Evolutionary conservation across 1,284 basidiomycete genomes (phyloP), one percentile per base, ranked within the genome.

Genomic region (Apiotrichum akiyoshidainum): DNA sequence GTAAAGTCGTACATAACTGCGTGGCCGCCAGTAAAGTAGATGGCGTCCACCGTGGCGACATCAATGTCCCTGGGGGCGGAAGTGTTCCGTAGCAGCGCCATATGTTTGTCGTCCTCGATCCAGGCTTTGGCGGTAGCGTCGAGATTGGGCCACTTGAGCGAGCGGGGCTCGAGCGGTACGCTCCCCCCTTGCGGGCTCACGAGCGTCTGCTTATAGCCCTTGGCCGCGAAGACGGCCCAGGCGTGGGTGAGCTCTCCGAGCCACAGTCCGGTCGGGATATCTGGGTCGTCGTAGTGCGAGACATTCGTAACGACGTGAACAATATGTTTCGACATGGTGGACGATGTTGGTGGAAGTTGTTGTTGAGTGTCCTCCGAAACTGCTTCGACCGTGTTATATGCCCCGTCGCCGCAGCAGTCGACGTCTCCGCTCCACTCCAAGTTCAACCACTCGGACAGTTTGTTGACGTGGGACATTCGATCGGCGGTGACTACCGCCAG

Each of bases 1-100:
- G 52, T 42, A 37, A 58, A 61, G 59, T 61, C 59, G 56, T 54
- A 54, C 55, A 61, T 49, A 41, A 54, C 50, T 7, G 59, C 59
- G 40, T 61, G 59, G 14, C 59, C 59, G 21, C 55, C 59, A 1
- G 59, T 58, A 17, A 46, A 57, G 52, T 54, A 61, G 55, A 61
- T 51, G 42, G 54, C 48, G 45, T 57, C 55, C 26, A 58, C 50
- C 7, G 41, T 34, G 26, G 19, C 40, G 4, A 47, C 16, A 16
- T 54, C 35, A 16, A 61, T 42, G 35, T 57, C 59, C 17, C 14
- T 46, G 1, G 54, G 54, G 6, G 22, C 31, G 22, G 13, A 5
- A 2, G 54, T 55, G 37, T 19, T 22, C n/a, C 41, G 19, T n/a
- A 55, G 40, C 14, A 55, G 46, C 12, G 22, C 40, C 54, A 55